These are phyloP conservation scores for Hysterium pulicare DNA, from an alignment of 2,329 filamentous ascomycete genomes.

Conservation along the genomic window DNA sequence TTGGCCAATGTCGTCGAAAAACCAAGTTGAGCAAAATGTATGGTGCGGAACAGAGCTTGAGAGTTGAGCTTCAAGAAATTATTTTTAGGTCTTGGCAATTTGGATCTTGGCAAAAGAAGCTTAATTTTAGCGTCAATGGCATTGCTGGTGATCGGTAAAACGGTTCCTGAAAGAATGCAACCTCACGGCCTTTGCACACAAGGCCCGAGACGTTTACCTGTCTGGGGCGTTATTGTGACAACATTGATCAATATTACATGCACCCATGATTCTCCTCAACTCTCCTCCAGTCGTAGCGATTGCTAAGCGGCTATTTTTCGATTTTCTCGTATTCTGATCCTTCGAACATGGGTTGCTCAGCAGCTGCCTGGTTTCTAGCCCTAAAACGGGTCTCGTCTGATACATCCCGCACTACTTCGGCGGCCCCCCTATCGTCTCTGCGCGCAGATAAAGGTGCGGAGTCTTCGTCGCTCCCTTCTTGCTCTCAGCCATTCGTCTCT, in stretches of 20 bases:
- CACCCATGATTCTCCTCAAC: too few species aligned
- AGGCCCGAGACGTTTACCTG: too few species aligned
- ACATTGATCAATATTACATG: too few species aligned
- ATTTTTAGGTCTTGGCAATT: conserved; percentile 9
- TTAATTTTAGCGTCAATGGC: conserved; percentile 27
- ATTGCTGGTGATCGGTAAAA: too few species aligned
- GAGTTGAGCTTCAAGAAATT: conserved; percentile 4
- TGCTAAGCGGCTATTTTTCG: too few species aligned
- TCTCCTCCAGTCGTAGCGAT: too few species aligned
- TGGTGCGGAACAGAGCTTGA: background rate
- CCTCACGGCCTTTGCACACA: too few species aligned
- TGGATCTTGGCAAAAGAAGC: conserved; percentile 19
- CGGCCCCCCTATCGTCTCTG: background rate
- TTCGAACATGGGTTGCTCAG: conserved; percentile 3
- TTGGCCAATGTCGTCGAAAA: background rate
- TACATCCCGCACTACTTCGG: background rate
- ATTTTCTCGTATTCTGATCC: too few species aligned
- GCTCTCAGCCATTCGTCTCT: background rate
- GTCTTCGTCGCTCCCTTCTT: background rate
- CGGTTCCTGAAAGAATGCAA: too few species aligned
- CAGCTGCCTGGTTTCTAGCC: conserved; percentile 3
- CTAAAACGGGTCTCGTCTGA: conserved; percentile 1
- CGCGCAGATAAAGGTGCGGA: background rate
- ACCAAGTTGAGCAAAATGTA: background rate
- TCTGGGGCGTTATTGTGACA: too few species aligned